Base-by-base conservation (phyloP, 768 basidiomycete species). In the Collybiopsis luxurians region DNA sequence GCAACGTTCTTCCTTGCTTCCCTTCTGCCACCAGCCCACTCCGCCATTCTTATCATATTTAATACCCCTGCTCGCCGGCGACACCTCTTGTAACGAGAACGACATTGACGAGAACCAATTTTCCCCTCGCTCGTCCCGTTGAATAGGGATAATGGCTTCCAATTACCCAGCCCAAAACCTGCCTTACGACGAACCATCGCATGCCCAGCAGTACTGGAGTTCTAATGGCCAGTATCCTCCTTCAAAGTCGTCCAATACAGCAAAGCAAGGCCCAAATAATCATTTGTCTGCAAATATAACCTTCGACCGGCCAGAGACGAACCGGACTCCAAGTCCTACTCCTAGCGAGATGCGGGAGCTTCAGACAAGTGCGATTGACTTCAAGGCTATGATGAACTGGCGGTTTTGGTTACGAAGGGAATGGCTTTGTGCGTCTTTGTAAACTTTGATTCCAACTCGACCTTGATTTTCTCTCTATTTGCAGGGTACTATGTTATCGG, bases 241-340 rank as follows among this genome's bases (percentile, higher is more conserved):
- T 36, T 13, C 42, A 30, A 54, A 54, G 28, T 24, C 19, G 43
- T 15, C 23, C 53, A 15, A 54, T 28, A 27, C 53, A 34, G 27
- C 40, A 17, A 13, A 43, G 21, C 26, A 45, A 15, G 28, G 24
- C n/a, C 13, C 39, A n/a, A 36, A 31, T 5, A 11, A 24, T 40
- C 27, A 26, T 45, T 19, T 54, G 19, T 43, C 53, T 43, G 40
- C 48, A 36, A 59, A 53, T 36, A 11, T 54, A 3, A 31, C 23
- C 17, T 21, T 49, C 11, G 30, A 55, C 45, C 52, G 36, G 67
- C 67, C 21, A 56, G 64, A 23, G 45, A 57, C 65, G 17, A 57
- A 60, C 9, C 74, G 83, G 31, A 86, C 85, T 4, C 85, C 85
- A 13, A 85, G 84, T 61, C 85, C 85, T 0, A 84, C 85, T 1